Evolutionary conservation across 306 rosid genomes (phyloP).

Genomic region (Trifolium dubium): DNA sequence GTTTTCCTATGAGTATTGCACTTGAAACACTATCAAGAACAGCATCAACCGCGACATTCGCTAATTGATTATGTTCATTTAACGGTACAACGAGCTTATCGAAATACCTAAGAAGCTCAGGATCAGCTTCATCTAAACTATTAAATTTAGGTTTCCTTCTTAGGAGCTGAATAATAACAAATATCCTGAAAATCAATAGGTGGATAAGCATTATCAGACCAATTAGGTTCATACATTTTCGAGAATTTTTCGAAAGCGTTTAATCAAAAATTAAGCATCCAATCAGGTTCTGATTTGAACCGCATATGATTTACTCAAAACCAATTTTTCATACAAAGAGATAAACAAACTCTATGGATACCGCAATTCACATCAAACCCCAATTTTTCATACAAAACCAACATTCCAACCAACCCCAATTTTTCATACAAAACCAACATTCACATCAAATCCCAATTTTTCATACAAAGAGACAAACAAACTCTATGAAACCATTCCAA

Average conservation of each 20-base stretch:
- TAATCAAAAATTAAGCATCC: slow-evolving; percentile 88
- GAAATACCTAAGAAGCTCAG: slow-evolving; percentile 76
- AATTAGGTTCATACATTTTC: slow-evolving; percentile 69
- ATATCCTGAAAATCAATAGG: slow-evolving; percentile 70
- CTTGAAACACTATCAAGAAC: slow-evolving; percentile 89
- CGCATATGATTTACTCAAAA: too few species aligned
- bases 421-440: too few species aligned
- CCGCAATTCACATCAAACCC: too few species aligned
- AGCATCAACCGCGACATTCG: slow-evolving; percentile 87
- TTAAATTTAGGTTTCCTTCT: slow-evolving; percentile 64
- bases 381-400: too few species aligned
- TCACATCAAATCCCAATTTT: too few species aligned
- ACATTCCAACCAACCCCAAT: too few species aligned
- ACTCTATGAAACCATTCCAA: too few species aligned
- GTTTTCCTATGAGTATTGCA: slow-evolving; percentile 86
- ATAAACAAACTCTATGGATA: too few species aligned
- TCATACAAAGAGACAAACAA: too few species aligned
- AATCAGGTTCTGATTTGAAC: slow-evolving; percentile 81
- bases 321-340: too few species aligned
- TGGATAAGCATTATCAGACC: slow-evolving; percentile 82
- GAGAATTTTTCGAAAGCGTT: slow-evolving; percentile 71
- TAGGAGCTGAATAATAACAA: slow-evolving; percentile 85
- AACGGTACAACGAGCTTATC: slow-evolving; percentile 78
- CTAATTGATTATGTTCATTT: slow-evolving; percentile 76
- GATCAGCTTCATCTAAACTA: slow-evolving; percentile 82